These are phyloP conservation scores for Platanus orientalis DNA, from an alignment of 164 flowering plant species.

Conservation along the genomic window DNA sequence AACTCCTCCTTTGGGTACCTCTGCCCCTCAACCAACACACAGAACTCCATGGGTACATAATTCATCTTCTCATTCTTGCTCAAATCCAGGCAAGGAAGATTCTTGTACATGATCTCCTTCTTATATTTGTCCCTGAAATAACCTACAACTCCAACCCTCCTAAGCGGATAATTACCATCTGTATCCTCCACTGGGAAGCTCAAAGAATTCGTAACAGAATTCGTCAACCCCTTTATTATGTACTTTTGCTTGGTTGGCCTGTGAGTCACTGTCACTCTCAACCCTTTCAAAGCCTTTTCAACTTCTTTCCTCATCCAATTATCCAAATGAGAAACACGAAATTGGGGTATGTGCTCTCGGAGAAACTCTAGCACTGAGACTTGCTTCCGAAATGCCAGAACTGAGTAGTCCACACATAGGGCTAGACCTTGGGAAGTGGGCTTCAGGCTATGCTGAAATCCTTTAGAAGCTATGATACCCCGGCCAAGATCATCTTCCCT, in stretches of 20 bases:
- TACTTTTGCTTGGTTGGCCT: constrained; percentile 52
- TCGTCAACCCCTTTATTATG: constrained; percentile 42
- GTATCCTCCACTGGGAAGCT: constrained; percentile 28
- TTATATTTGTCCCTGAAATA: constrained; percentile 49
- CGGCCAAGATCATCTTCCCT: constrained; percentile 30
- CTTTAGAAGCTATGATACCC: constrained; percentile 52
- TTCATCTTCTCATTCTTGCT: constrained; percentile 38
- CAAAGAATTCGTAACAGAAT: constrained; percentile 11
- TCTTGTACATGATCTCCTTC: constrained; percentile 24
- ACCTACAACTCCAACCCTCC: constrained; percentile 27
- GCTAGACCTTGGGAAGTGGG: constrained; percentile 54
- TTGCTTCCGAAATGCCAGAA: constrained; percentile 46
- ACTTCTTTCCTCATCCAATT: constrained; percentile 7
- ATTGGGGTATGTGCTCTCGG: constrained; percentile 24
- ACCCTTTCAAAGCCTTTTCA: constrained; percentile 32
- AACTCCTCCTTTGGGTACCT: constrained; percentile 52
- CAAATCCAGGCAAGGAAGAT: constrained; percentile 69
- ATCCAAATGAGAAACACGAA: neutral
- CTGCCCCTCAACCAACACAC: constrained; percentile 67
- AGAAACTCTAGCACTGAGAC: constrained; percentile 54
- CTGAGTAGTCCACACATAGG: constrained; percentile 57
- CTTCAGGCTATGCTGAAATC: constrained; percentile 56
- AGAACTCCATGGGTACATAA: constrained; percentile 75
- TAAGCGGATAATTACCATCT: constrained; percentile 25
- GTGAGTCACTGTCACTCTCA: constrained; percentile 65